A percentile compares a stretch with the other conserved stretches of the same genome.
Conservation (phyloP, 108 stramenopile genomes). For the Fragilariopsis cylindrus region DNA sequence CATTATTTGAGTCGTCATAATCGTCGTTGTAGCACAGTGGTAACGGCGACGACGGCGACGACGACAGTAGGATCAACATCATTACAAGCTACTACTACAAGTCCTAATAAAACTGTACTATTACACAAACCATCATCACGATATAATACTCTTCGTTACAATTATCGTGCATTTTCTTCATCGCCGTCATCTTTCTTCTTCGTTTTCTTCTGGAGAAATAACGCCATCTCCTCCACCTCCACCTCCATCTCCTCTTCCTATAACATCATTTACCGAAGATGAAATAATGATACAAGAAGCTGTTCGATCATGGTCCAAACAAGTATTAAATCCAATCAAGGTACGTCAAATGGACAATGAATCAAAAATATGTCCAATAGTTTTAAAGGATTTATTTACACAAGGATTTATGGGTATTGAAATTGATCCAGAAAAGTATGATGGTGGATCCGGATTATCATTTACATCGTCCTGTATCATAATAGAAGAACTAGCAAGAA, state of each 20-base stretch:
- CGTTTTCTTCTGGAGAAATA: too few relatives aligned
- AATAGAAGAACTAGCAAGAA: constrained; percentile 91
- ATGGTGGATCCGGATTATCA: constrained; percentile 77
- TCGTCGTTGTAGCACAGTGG: too few relatives aligned
- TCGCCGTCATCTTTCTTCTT: too few relatives aligned
- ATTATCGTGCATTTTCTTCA: too few relatives aligned
- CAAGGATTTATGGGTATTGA: constrained; percentile 93
- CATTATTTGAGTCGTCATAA: too few relatives aligned
- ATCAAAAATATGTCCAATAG: constrained; percentile 58
- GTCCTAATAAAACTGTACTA: too few relatives aligned
- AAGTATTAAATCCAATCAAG: constrained; percentile 60
- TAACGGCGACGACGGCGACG: too few relatives aligned
- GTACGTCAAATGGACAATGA: constrained; percentile 91
- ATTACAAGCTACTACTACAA: too few relatives aligned
- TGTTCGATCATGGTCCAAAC: constrained; percentile 64
- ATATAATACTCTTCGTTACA: too few relatives aligned
- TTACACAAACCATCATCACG: too few relatives aligned
- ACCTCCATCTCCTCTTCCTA: constrained; percentile 26
- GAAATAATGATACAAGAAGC: constrained; percentile 68
- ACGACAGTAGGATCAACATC: too few relatives aligned
- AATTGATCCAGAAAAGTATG: constrained; percentile 64
- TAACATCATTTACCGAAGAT: constrained; percentile 82
- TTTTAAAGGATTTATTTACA: constrained; percentile 79
- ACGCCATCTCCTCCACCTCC: background rate
- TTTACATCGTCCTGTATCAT: constrained; percentile 91